Evolutionary conservation across 768 basidiomycete genomes (phyloP).

Genomic region (Podaxis sp.): DNA sequence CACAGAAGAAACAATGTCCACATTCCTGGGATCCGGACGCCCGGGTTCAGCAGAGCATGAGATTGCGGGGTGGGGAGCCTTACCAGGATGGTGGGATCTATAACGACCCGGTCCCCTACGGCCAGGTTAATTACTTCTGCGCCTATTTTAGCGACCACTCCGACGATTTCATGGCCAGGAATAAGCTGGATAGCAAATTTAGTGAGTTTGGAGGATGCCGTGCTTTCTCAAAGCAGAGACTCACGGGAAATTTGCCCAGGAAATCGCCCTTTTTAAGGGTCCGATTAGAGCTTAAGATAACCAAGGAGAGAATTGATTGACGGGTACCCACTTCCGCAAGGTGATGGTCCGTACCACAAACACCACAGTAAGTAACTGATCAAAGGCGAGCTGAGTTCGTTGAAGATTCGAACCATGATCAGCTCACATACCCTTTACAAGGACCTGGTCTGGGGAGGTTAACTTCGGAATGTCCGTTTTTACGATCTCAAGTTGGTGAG

Average conservation of each 20-base stretch:
- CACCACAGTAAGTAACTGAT: constrained; percentile 43
- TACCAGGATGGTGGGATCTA: constrained; percentile 68
- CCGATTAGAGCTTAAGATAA: neutral
- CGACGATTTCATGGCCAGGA: constrained; percentile 55
- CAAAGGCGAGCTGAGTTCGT: neutral
- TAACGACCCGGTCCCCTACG: constrained; percentile 80
- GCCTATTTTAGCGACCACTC: constrained; percentile 70
- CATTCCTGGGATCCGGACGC: constrained; percentile 45
- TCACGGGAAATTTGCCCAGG: constrained; percentile 65
- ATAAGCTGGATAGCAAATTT: constrained; percentile 29
- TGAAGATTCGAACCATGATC: neutral
- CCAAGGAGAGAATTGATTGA: neutral
- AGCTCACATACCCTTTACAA: constrained; percentile 49
- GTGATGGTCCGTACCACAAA: constrained; percentile 68
- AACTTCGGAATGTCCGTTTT: constrained; percentile 52
- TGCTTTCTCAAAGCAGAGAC: constrained; percentile 17
- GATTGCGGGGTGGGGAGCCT: constrained; percentile 19
- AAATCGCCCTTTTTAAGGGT: constrained; percentile 55
- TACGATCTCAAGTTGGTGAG: constrained; percentile 51
- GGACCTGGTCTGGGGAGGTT: constrained; percentile 43
- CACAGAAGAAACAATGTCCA: constrained; percentile 84
- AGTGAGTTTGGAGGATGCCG: neutral
- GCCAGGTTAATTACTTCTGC: constrained; percentile 76
- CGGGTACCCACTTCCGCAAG: constrained; percentile 40
- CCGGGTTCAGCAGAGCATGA: neutral